Evolutionary conservation across 306 rosid genomes (phyloP).

Genomic region (Luffa aegyptiaca): DNA sequence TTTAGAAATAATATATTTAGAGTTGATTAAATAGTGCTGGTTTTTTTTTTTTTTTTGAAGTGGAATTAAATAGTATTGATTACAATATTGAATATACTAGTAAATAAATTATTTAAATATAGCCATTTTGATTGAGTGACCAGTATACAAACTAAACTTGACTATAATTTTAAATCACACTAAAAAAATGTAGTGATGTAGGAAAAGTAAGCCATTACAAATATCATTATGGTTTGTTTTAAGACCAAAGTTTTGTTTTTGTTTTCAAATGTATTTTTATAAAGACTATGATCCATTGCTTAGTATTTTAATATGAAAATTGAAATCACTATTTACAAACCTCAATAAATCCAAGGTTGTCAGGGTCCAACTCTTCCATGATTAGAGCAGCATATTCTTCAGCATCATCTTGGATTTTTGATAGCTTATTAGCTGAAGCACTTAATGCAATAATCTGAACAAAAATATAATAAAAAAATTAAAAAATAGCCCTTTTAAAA

Average conservation of each 20-base stretch:
- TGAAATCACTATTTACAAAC: slow-evolving; percentile 16
- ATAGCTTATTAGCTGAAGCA: slow-evolving; percentile 79
- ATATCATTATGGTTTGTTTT: no score
- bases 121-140: background rate
- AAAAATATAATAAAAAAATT: background rate
- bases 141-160: no score
- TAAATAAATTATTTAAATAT: no score
- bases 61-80: no score
- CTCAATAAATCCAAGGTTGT: slow-evolving; percentile 69
- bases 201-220: no score
- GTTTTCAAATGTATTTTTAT: no score
- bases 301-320: background rate
- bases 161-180: no score
- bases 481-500: no score
- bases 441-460: slow-evolving; percentile 42
- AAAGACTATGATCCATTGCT: background rate
- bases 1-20: background rate
- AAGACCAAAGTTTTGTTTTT: no score
- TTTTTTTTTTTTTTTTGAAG: no score
- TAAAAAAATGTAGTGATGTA: no score
- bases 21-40: no score
- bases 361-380: slow-evolving; percentile 87
- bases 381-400: slow-evolving; percentile 91
- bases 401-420: slow-evolving; percentile 63
- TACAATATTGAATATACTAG: background rate